Percentiles rank a stretch among this genome's conserved stretches.
These are phyloP conservation scores for Linnemannia zychae DNA, from an alignment of 192 early-diverging fungal species.

Conservation along the genomic window DNA sequence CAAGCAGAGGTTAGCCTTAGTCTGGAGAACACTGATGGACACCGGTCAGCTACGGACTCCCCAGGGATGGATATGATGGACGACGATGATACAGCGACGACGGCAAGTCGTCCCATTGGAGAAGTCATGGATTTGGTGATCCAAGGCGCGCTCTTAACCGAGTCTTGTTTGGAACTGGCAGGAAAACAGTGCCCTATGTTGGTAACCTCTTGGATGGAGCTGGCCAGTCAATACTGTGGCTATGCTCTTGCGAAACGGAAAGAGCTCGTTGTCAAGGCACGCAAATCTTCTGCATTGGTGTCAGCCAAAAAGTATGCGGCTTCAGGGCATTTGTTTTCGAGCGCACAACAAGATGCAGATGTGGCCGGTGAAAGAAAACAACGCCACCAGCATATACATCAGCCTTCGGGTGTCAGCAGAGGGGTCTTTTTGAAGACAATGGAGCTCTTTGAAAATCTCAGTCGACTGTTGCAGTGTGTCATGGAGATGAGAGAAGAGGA, in stretches of 20 bases:
- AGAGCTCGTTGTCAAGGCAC: conserved; percentile 13
- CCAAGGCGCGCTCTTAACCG: conserved; percentile 40
- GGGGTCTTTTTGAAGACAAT: conserved; percentile 40
- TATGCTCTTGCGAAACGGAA: conserved; percentile 32
- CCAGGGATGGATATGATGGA: conserved; percentile 33
- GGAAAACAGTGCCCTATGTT: conserved; percentile 41
- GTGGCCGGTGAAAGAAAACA: neutral
- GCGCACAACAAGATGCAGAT: neutral
- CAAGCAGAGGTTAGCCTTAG: conserved; percentile 35
- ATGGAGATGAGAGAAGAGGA: conserved; percentile 53
- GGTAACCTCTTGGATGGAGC: conserved; percentile 45
- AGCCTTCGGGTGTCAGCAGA: conserved; percentile 8
- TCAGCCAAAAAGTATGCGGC: neutral
- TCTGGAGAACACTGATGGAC: conserved; percentile 13
- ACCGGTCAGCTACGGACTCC: neutral
- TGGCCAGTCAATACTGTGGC: conserved; percentile 32
- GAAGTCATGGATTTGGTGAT: conserved; percentile 49
- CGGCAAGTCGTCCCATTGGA: conserved; percentile 5
- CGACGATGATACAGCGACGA: conserved; percentile 5
- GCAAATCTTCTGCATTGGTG: neutral
- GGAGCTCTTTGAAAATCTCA: conserved; percentile 46
- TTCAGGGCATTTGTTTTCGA: neutral
- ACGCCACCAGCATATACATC: neutral
- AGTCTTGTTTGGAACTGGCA: conserved; percentile 37
- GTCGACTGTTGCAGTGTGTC: conserved; percentile 36